Percentiles rank a stretch among this genome's conserved stretches.
phyloP scores from a whole-genome alignment of 352 stramenopile genomes.

The Pythium myriotylum region DNA sequence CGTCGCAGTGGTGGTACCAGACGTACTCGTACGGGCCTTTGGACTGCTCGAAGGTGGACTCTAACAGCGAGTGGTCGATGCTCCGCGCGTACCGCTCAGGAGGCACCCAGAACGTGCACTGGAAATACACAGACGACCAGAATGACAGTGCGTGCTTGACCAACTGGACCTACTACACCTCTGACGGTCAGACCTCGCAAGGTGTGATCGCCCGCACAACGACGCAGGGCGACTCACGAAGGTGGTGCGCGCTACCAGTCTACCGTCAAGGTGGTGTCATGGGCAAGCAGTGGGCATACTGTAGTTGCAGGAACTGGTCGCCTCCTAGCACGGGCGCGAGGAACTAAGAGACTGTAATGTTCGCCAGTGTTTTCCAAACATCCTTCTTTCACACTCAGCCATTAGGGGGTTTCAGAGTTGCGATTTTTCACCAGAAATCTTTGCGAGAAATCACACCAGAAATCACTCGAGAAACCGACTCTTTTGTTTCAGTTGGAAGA shows the following conservation, averaged over 20 bases:
- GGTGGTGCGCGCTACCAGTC: conserved; percentile 8
- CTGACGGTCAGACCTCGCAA: not conserved
- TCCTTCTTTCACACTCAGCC: no score
- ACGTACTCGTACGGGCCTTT: not conserved
- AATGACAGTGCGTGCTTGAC: conserved; percentile 10
- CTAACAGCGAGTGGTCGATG: not conserved
- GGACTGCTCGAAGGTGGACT: not conserved
- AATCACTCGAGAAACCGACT: no score
- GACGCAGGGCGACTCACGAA: not conserved
- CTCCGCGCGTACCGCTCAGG: not conserved
- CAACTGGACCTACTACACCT: conserved; percentile 12
- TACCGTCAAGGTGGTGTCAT: not conserved
- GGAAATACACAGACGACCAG: conserved; percentile 11
- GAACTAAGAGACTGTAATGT: no score
- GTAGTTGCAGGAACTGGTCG: no score
- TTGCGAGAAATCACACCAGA: no score
- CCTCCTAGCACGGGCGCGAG: no score
- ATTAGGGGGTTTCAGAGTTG: no score
- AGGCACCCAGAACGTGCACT: not conserved
- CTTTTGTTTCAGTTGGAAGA: no score
- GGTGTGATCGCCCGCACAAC: not conserved
- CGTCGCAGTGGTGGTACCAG: conserved; percentile 1
- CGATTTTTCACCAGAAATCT: no score
- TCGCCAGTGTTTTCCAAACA: no score
- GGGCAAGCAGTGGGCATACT: no score